Percentiles rank a stretch among this genome's conserved stretches.
Conservation (phyloP, 176 grass and related monocot species). For the Pharus latifolius region DNA sequence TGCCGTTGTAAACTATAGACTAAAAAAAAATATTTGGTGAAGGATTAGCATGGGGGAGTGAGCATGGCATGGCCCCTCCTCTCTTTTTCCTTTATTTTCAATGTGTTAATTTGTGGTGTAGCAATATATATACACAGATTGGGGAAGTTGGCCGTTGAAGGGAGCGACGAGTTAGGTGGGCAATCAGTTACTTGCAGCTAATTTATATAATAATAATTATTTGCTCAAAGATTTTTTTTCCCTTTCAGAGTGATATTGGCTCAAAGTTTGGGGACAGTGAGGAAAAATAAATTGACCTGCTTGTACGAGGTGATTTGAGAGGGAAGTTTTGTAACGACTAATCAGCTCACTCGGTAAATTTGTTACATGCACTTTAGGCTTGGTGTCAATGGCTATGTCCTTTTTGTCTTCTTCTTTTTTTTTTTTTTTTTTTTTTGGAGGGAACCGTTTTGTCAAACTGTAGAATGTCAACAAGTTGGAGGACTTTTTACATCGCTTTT, state of each 20-base stretch:
- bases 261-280: no score
- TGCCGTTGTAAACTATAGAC: background rate
- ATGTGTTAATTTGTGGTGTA: background rate
- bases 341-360: background rate
- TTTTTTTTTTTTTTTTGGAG: background rate
- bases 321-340: background rate
- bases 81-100: background rate
- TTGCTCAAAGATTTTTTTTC: no score
- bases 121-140: background rate
- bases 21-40: conserved; percentile 5
- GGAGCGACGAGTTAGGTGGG: conserved; percentile 11
- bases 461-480: background rate
- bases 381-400: background rate
- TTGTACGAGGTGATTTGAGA: no score
- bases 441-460: background rate
- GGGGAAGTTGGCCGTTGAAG: conserved; percentile 11
- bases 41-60: background rate
- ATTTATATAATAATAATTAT: no score
- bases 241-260: no score
- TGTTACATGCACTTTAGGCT: background rate
- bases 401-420: no score
- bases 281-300: background rate
- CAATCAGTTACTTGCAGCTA: background rate
- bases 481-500: background rate
- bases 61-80: conserved; percentile 9